Conservation (phyloP, 2,329 filamentous ascomycete species). For the Penicillium decumbens region DNA sequence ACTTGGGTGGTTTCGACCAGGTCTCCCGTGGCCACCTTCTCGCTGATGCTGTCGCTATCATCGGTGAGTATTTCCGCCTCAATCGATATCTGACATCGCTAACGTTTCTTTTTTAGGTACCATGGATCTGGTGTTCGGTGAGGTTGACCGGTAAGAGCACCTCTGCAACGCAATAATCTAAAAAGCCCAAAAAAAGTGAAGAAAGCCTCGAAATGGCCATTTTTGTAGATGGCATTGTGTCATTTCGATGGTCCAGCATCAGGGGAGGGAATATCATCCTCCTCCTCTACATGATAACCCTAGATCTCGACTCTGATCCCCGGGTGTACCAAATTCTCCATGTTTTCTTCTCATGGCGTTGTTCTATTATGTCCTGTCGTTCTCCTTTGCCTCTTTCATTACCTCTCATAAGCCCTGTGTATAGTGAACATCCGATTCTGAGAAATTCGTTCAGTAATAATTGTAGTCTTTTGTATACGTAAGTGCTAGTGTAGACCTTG, state of each 20-base stretch:
- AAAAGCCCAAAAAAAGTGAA: constrained; percentile 18
- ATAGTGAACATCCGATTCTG: constrained; percentile 29
- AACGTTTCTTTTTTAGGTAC: constrained; percentile 44
- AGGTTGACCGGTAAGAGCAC: constrained; percentile 50
- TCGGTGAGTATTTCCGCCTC: constrained; percentile 51
- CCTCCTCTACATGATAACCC: constrained; percentile 14
- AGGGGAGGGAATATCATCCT: constrained; percentile 12
- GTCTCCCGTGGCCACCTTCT: constrained; percentile 86
- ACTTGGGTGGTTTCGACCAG: constrained; percentile 91
- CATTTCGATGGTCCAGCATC: constrained; percentile 14
- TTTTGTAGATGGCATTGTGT: constrained; percentile 20
- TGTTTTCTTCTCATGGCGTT: constrained; percentile 35
- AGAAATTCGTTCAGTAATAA: constrained; percentile 3
- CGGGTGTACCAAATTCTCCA: constrained; percentile 25
- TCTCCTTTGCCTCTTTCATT: constrained; percentile 24
- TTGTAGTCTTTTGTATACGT: neutral
- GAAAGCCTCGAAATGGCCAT: constrained; percentile 19
- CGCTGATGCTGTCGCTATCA: constrained; percentile 94
- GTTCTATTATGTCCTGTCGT: constrained; percentile 26
- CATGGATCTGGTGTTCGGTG: constrained; percentile 86
- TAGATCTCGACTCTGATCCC: constrained; percentile 15
- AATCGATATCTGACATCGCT: constrained; percentile 9
- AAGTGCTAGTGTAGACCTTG: too few relatives aligned
- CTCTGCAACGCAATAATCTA: constrained; percentile 19
- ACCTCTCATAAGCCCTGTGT: constrained; percentile 27